Percentiles rank a stretch among this genome's conserved stretches.
phyloP scores from a whole-genome alignment of 2,329 filamentous ascomycete species.

The Phialophora macrospora region DNA sequence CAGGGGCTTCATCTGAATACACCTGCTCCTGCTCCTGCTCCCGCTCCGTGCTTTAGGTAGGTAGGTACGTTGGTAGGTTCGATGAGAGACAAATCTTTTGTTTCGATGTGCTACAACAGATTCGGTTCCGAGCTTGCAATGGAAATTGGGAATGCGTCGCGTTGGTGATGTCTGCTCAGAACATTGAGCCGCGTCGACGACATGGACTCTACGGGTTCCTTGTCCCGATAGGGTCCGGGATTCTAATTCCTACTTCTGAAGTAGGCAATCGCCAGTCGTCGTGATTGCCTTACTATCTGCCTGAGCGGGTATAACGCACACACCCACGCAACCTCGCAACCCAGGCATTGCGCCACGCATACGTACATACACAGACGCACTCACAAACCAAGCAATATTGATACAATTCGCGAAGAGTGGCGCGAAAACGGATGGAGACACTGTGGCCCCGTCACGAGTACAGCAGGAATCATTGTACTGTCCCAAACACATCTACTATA shows the following conservation, averaged over 20 bases:
- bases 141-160: not conserved
- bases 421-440: not conserved
- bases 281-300: not conserved
- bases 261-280: not conserved
- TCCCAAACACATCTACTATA: not conserved
- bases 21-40: too few relatives aligned
- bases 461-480: not conserved
- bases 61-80: not conserved
- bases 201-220: not conserved
- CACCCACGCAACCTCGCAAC: not conserved
- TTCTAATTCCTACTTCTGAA: not conserved
- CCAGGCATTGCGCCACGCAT: too few relatives aligned
- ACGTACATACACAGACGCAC: not conserved
- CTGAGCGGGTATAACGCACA: not conserved
- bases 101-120: not conserved
- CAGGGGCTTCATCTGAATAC: not conserved
- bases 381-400: not conserved
- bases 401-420: not conserved
- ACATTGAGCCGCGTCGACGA: not conserved
- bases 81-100: not conserved
- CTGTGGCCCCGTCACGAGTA: not conserved
- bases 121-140: not conserved
- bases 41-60: not conserved
- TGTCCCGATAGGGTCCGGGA: too few relatives aligned
- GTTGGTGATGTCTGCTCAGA: not conserved